phyloP scores from a whole-genome alignment of 306 rosid species.

The Hippophae gyantsensis region DNA sequence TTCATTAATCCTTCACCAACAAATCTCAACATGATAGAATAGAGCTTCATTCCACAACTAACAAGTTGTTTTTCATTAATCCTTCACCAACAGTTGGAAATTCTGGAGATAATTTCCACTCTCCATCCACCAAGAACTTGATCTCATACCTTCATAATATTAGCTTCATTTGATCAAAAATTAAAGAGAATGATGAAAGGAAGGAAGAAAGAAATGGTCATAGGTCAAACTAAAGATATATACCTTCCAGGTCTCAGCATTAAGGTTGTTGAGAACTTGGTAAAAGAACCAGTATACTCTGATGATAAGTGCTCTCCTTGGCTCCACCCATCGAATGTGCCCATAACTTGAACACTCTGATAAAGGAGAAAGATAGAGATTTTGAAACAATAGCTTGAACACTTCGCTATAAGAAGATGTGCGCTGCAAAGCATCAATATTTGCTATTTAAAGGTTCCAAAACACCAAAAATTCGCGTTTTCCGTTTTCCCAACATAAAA shows the following conservation, averaged over 20 bases:
- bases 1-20: constrained; percentile 65
- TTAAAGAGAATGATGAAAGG: neutral
- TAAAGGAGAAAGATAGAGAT: constrained; percentile 5
- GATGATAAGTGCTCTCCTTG: constrained; percentile 86
- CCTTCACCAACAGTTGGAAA: constrained; percentile 76
- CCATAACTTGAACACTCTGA: constrained; percentile 92
- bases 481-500: too few species aligned
- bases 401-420: neutral
- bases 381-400: neutral
- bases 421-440: neutral
- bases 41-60: constrained; percentile 47
- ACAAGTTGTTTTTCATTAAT: constrained; percentile 57
- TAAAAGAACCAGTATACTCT: constrained; percentile 63
- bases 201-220: constrained; percentile 5
- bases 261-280: constrained; percentile 70
- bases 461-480: too few species aligned
- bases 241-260: constrained; percentile 88
- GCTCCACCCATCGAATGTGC: constrained; percentile 94
- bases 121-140: constrained; percentile 90
- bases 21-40: too few species aligned
- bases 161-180: constrained; percentile 1
- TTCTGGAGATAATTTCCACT: constrained; percentile 76
- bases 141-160: constrained; percentile 63
- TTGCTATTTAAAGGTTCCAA: neutral
- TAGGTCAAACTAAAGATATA: constrained; percentile 1